Evolutionary conservation across 257 asterid genomes (phyloP), one percentile per base, ranked within the genome.

Genomic region (Verbena officinalis): DNA sequence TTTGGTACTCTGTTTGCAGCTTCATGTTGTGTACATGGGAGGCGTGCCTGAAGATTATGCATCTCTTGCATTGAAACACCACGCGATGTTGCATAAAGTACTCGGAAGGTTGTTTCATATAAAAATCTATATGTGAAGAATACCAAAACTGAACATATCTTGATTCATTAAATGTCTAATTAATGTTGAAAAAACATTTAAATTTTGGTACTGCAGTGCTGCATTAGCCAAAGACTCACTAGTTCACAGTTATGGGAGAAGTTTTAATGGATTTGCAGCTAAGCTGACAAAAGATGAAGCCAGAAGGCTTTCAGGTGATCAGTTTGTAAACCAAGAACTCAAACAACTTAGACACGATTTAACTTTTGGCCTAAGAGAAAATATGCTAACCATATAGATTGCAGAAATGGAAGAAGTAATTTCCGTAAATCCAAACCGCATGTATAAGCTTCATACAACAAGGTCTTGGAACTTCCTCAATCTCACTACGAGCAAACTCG

Each of bases 241-340:
- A 15, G 76, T 77, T 17, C 48, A 76, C 65, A 75, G 76, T 33
- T 82, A 79, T 11, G 73, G 73, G 13, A 74, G 81, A 65, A 77
- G 81, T 27, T 82, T 82, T 15, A 77, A 77, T 23, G 88, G 88
- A 55, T 82, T 82, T 51, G 83, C 84, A 23, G 88, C 84, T 46
- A 79, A 67, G 69, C 68, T 82, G 24, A 82, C 88, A 4, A 36
- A 64, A 0, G 73, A 60, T 15, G 77, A 81, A 71, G 78, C 73
- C 12, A 24, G 22, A 10, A 74, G 54, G 34, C 20, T 74, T 45
- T 58, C 78, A 38, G 64, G 79, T 68, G 42, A 68, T 38, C 44
- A 9, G 52, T 67, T 1, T 7, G 15, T 19, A 1, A 14, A 58
- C 9, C 1, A 38, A 7, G 21, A 51, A 36, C 34, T 54, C 33